phyloP scores from a whole-genome alignment of 495 filamentous ascomycete genomes.

The Lepraria neglecta region DNA sequence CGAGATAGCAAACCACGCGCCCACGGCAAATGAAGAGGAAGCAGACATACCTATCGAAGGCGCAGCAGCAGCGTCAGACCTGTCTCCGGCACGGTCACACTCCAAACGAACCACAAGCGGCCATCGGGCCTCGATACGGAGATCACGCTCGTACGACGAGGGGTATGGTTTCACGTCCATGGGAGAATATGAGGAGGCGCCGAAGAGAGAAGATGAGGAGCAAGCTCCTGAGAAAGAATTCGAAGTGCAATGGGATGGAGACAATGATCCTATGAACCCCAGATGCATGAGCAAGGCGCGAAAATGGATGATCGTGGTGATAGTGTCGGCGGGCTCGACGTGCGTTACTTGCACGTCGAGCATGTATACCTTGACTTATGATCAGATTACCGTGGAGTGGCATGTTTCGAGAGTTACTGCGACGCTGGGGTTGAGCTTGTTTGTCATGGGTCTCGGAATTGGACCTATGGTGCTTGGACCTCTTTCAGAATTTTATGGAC shows the following conservation, averaged over 20 bases:
- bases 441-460: conserved; percentile 60
- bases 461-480: conserved; percentile 51
- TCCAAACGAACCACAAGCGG: not conserved
- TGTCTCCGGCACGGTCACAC: not conserved
- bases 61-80: not conserved
- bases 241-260: conserved; percentile 65
- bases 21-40: not conserved
- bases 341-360: conserved; percentile 91
- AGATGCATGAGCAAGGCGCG: conserved; percentile 56
- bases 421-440: conserved; percentile 72
- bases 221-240: conserved; percentile 32
- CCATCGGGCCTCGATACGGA: not conserved
- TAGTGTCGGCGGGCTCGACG: conserved; percentile 64
- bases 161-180: conserved; percentile 18
- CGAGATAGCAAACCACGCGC: not conserved
- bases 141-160: conserved; percentile 20
- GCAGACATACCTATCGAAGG: conserved; percentile 2
- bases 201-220: conserved; percentile 3
- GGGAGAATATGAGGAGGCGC: conserved; percentile 13
- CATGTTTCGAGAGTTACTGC: conserved; percentile 60
- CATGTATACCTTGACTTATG: conserved; percentile 81
- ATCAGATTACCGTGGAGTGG: conserved; percentile 75
- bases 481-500: conserved; percentile 76
- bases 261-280: conserved; percentile 67
- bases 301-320: conserved; percentile 73